Evolutionary conservation across 106 monocot genomes (phyloP).

Genomic region (Gastrodia elata): DNA sequence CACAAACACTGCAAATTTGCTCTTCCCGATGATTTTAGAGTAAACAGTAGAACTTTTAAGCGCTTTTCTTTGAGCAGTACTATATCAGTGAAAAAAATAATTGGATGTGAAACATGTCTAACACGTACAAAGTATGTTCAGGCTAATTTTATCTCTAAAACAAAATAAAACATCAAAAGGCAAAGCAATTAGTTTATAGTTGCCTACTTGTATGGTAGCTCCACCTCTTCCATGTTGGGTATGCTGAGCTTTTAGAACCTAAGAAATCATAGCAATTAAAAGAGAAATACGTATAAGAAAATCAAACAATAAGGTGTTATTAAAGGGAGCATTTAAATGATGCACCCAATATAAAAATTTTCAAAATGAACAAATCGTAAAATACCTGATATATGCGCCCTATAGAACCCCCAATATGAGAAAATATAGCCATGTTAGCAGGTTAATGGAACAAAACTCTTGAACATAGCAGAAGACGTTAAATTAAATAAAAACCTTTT

Average conservation of each 20-base stretch:
- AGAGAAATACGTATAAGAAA: neutral
- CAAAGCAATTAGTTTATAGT: neutral
- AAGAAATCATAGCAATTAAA: slow-evolving; percentile 8
- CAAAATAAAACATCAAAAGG: neutral
- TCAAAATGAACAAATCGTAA: neutral
- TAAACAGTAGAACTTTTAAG: neutral
- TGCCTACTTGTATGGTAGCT: slow-evolving; percentile 61
- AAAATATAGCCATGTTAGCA: slow-evolving; percentile 12
- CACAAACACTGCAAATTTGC: neutral
- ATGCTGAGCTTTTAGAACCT: slow-evolving; percentile 70
- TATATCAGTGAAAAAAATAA: neutral
- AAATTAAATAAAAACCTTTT: slow-evolving; percentile 53
- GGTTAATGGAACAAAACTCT: slow-evolving; percentile 12
- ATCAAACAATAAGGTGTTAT: neutral
- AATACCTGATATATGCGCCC: slow-evolving; percentile 85
- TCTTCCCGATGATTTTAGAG: neutral
- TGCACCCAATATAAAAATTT: neutral
- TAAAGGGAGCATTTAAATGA: neutral
- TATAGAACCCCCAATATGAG: slow-evolving; percentile 16
- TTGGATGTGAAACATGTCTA: neutral
- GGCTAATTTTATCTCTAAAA: neutral
- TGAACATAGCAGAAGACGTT: slow-evolving; percentile 15
- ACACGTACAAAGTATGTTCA: neutral
- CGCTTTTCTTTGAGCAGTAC: neutral
- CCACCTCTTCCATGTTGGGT: slow-evolving; percentile 75